Percentiles rank a stretch among this genome's conserved stretches.
Conservation (phyloP, 768 basidiomycete genomes). For the Lactarius tabidus region DNA sequence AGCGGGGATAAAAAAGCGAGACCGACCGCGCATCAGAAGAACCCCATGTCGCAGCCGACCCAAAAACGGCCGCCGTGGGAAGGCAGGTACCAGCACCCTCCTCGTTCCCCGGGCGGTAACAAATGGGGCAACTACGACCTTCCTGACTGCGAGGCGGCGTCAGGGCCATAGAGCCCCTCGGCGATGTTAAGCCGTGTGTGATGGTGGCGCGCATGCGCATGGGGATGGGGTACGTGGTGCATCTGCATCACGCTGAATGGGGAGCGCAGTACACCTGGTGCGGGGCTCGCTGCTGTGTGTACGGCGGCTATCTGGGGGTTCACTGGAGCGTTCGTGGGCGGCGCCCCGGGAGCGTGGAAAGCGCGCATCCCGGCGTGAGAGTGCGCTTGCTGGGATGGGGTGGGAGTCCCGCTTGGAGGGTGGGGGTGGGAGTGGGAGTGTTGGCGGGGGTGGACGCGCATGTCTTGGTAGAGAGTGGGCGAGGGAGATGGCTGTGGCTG, state of each 20-base stretch:
- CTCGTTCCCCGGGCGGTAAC: neutral
- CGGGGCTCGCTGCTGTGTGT: constrained; percentile 9
- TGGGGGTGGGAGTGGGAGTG: constrained; percentile 15
- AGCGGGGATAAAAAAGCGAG: neutral
- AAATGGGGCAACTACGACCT: constrained; percentile 1
- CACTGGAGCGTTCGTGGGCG: constrained; percentile 11
- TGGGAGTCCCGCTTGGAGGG: constrained; percentile 4
- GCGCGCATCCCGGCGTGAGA: constrained; percentile 16
- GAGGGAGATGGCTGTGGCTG: constrained; percentile 27
- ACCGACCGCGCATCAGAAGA: neutral
- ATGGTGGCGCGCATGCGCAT: constrained; percentile 72
- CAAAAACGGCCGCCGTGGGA: neutral
- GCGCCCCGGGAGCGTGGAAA: constrained; percentile 14
- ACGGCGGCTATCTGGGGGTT: constrained; percentile 10
- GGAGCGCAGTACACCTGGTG: constrained; percentile 44
- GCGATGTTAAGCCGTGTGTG: constrained; percentile 47
- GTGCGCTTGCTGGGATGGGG: constrained; percentile 13
- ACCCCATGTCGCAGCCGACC: neutral
- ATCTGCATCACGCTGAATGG: constrained; percentile 58
- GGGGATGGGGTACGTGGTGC: constrained; percentile 80
- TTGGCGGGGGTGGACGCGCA: constrained; percentile 25
- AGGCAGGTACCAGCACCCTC: neutral
- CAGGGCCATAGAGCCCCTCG: constrained; percentile 29
- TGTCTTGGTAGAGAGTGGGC: constrained; percentile 22
- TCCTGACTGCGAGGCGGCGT: constrained; percentile 1